Base-by-base conservation (phyloP, 805 yeast genomes). In the Metschnikowia continentalis region DNA sequence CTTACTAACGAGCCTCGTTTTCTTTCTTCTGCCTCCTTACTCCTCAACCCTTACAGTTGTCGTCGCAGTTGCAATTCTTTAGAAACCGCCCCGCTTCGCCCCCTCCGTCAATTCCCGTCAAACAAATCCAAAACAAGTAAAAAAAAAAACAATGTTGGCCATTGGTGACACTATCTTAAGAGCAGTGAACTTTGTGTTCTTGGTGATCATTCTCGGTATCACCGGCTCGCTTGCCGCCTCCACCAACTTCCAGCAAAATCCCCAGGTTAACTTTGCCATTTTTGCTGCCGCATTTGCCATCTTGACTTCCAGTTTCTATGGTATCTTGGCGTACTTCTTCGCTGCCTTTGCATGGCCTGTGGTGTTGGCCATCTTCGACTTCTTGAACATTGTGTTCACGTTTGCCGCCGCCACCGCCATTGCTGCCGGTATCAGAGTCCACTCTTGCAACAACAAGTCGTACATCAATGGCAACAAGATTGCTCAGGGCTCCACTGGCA, bases 391-490 rank as follows among this genome's bases (percentile, higher is more conserved):
- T 61, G 87, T 91, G 61, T 94, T 94, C 84, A 84, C 96, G 51
- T 89, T 94, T 70, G 83, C 98, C 46, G 98, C 89, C 58, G 98
- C 91, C 63, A 83, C 96, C 52, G 96, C 96, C 48, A 77, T 94
- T 66, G 98, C 98, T 48, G 96, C 89, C 54, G 95, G 84, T 63
- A 83, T 88, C 66, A 83, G 91, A 72, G 79, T 78, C 57, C 97
- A 90, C 79, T 86, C 96, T 38, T 92, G 99, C 79, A 53, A 76
- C 61, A 86, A 90, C 82, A 59, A 75, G 55, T 52, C 86, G 50
- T 90, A 88, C 78, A 54, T 90, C 59, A 76, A 82, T 60, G 45
- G 61, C 58, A 92, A 92, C 80, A 70, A 70, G 54, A 79, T 88
- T 61, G 71, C 88, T 54, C 89, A 88, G 76, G 95, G 96, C 59